Conservation (phyloP, 2,329 filamentous ascomycete genomes). For the Chaetomium sp. region DNA sequence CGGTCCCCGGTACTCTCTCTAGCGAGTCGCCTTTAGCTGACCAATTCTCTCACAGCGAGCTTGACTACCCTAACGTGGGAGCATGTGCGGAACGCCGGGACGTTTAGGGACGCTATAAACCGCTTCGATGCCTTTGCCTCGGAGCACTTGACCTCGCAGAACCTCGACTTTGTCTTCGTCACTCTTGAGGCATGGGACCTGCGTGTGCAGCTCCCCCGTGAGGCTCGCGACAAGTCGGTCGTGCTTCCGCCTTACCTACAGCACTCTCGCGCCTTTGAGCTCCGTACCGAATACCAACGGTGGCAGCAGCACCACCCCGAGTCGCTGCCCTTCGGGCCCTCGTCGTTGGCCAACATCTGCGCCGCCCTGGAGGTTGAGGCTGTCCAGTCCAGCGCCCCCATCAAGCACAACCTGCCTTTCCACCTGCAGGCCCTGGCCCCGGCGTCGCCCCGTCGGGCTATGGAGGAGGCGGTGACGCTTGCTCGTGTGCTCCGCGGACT, state of each 20-base stretch:
- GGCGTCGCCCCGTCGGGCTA: constrained; percentile 88
- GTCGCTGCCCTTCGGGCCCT: constrained; percentile 92
- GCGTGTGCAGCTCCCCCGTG: constrained; percentile 91
- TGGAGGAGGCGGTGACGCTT: constrained; percentile 95
- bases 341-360: constrained; percentile 94
- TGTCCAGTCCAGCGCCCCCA: constrained; percentile 92
- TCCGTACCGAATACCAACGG: constrained; percentile 94
- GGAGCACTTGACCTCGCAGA: constrained; percentile 84
- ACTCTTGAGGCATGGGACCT: constrained; percentile 98
- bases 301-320: constrained; percentile 99
- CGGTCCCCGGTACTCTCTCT: constrained; percentile 4
- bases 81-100: constrained; percentile 93
- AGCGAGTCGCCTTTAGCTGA: constrained; percentile 11
- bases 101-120: constrained; percentile 93
- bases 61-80: constrained; percentile 98
- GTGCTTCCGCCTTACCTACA: constrained; percentile 94
- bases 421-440: constrained; percentile 94
- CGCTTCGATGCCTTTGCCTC: constrained; percentile 90
- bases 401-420: constrained; percentile 98
- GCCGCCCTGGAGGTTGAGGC: constrained; percentile 96
- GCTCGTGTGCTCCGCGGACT: constrained; percentile 86
- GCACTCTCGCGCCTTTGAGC: constrained; percentile 94
- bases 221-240: constrained; percentile 96
- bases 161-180: constrained; percentile 95
- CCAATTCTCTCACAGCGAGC: constrained; percentile 57